A percentile compares a stretch with the other conserved stretches of the same genome.
Conservation (phyloP, 345 rosid species). For the Reutealis trisperma region DNA sequence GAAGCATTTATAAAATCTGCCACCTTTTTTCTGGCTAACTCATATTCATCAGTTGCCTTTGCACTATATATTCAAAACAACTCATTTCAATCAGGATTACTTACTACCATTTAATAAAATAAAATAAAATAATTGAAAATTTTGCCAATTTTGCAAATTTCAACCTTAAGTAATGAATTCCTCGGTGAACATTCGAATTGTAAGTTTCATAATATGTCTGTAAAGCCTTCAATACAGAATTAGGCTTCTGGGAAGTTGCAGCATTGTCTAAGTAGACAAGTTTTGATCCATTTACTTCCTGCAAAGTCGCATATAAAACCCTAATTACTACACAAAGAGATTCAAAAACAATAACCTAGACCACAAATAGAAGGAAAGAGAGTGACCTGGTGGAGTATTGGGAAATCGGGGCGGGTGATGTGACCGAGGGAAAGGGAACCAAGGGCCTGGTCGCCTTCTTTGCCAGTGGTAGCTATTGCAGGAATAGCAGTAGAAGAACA, state of each 20-base stretch:
- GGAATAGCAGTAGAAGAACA: constrained; percentile 32
- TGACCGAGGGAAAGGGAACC: constrained; percentile 73
- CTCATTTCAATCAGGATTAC: background rate
- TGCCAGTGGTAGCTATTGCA: constrained; percentile 30
- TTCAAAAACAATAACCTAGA: too few relatives aligned
- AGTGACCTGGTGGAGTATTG: constrained; percentile 75
- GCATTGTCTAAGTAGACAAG: constrained; percentile 94
- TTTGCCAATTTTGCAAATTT: background rate
- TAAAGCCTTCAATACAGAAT: constrained; percentile 64
- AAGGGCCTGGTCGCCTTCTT: constrained; percentile 34
- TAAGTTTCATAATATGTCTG: constrained; percentile 68
- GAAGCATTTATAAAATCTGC: constrained; percentile 80
- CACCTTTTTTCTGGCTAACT: constrained; percentile 86
- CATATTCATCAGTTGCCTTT: constrained; percentile 89
- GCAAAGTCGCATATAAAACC: constrained; percentile 15
- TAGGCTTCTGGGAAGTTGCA: constrained; percentile 96
- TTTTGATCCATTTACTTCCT: constrained; percentile 81
- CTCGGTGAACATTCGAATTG: constrained; percentile 91
- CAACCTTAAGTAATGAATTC: constrained; percentile 82
- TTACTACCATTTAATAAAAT: too few relatives aligned
- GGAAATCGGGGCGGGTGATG: constrained; percentile 73
- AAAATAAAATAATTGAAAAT: background rate
- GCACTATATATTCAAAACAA: constrained; percentile 44
- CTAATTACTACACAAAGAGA: background rate
- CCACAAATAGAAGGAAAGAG: background rate